These are phyloP conservation scores for Phytophthora nicotianae DNA, from an alignment of 352 stramenopile genomes.

Conservation along the genomic window DNA sequence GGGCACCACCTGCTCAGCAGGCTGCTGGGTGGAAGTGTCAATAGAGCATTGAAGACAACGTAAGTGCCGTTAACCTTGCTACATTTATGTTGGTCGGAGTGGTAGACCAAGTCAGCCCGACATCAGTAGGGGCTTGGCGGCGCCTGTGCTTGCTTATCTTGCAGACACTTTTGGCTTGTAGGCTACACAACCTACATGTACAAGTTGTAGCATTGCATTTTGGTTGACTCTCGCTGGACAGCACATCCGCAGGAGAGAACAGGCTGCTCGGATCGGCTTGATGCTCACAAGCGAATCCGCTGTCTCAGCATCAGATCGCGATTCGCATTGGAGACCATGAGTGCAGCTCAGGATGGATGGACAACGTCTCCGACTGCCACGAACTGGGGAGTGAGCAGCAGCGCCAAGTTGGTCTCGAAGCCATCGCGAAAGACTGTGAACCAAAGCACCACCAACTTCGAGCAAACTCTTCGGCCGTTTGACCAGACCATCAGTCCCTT, in stretches of 20 bases:
- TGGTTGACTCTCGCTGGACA: conserved; percentile 14
- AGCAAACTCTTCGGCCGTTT: conserved; percentile 21
- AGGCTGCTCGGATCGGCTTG: conserved; percentile 5
- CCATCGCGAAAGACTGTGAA: conserved; percentile 10
- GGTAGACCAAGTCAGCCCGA: background rate
- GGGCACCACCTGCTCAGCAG: conserved; percentile 16
- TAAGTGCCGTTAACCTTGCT: conserved; percentile 5
- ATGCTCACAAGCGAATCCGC: conserved; percentile 26
- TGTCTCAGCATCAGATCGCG: conserved; percentile 15
- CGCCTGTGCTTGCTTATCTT: conserved; percentile 32
- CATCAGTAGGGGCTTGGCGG: conserved; percentile 33
- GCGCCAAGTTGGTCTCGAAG: conserved; percentile 14
- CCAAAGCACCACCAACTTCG: conserved; percentile 13
- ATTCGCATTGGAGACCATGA: conserved; percentile 19
- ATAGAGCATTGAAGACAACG: conserved; percentile 15
- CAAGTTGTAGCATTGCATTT: conserved; percentile 11
- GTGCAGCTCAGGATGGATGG: conserved; percentile 12
- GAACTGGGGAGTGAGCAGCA: conserved; percentile 22
- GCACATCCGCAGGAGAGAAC: conserved; percentile 30
- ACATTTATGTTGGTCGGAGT: conserved; percentile 14
- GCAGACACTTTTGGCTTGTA: conserved; percentile 19
- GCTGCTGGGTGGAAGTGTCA: conserved; percentile 28
- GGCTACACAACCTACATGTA: no score
- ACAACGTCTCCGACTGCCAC: conserved; percentile 19
- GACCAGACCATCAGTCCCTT: conserved; percentile 24